Percentiles rank a stretch among this genome's conserved stretches.
Conservation (phyloP, 768 basidiomycete genomes). For the Suillus spraguei region DNA sequence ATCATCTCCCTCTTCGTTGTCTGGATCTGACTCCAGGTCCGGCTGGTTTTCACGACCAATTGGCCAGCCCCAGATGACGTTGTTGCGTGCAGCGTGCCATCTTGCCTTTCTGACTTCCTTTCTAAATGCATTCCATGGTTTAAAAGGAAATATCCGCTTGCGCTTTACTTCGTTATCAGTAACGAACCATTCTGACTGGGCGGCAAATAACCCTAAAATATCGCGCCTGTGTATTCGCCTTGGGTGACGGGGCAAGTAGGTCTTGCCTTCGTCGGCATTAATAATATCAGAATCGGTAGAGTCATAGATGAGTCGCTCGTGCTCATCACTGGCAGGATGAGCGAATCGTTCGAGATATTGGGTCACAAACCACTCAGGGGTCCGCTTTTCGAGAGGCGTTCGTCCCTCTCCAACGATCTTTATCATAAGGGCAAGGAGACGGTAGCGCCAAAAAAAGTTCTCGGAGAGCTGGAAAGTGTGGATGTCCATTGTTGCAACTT, state of each 20-base stretch:
- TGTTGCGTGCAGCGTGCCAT: conserved; percentile 30
- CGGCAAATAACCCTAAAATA: conserved; percentile 51
- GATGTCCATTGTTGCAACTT: conserved; percentile 48
- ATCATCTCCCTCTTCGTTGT: conserved; percentile 8
- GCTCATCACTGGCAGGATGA: conserved; percentile 26
- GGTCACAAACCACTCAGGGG: conserved; percentile 52
- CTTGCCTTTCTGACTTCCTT: conserved; percentile 32
- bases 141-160: conserved; percentile 41
- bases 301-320: conserved; percentile 39
- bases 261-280: conserved; percentile 33
- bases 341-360: conserved; percentile 40
- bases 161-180: conserved; percentile 43
- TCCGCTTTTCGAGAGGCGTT: conserved; percentile 40
- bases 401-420: conserved; percentile 40
- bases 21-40: conserved; percentile 13
- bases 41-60: conserved; percentile 18
- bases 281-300: conserved; percentile 27
- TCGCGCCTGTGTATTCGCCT: conserved; percentile 54
- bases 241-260: conserved; percentile 40
- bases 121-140: conserved; percentile 52
- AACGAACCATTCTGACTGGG: conserved; percentile 61
- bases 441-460: conserved; percentile 56
- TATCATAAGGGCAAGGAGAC: conserved; percentile 47
- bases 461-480: conserved; percentile 43
- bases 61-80: conserved; percentile 26